phyloP scores from a whole-genome alignment of 805 yeast species.

The Gaillardinia entomophila region DNA sequence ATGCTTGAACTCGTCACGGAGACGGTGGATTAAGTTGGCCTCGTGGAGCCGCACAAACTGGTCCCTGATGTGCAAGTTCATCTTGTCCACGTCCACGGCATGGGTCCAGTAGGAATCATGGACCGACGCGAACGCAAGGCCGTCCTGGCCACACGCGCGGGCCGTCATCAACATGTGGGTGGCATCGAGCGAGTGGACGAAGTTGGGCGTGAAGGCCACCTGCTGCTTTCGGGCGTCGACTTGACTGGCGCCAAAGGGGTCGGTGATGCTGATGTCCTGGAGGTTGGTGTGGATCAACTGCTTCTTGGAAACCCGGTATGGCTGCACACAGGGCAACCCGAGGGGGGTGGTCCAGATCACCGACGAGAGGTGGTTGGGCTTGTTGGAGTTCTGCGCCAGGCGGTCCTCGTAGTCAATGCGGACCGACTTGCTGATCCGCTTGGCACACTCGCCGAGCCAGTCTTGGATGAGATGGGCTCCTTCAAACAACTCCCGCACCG shows the following conservation, averaged over 20 bases:
- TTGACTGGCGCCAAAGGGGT: slow-evolving; percentile 78
- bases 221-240: slow-evolving; percentile 88
- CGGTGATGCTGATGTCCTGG: slow-evolving; percentile 81
- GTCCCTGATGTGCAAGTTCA: slow-evolving; percentile 69
- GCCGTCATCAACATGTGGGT: slow-evolving; percentile 95
- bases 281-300: slow-evolving; percentile 72
- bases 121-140: slow-evolving; percentile 82
- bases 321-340: slow-evolving; percentile 95
- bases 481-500: slow-evolving; percentile 77
- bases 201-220: slow-evolving; percentile 94
- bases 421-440: slow-evolving; percentile 70
- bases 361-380: slow-evolving; percentile 68
- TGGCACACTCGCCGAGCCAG: slow-evolving; percentile 89
- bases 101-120: slow-evolving; percentile 99
- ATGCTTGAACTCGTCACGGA: slow-evolving; percentile 73
- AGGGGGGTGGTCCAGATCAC: slow-evolving; percentile 98
- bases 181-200: slow-evolving; percentile 91
- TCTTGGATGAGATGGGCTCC: slow-evolving; percentile 96
- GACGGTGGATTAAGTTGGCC: slow-evolving; percentile 61
- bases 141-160: slow-evolving; percentile 58
- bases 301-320: slow-evolving; percentile 68
- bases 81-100: slow-evolving; percentile 69
- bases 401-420: slow-evolving; percentile 55
- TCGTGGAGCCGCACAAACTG: slow-evolving; percentile 76
- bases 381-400: slow-evolving; percentile 26